A percentile compares a stretch with the other conserved stretches of the same genome.
These are phyloP conservation scores for Tulasnella sp. DNA, from an alignment of 768 basidiomycete genomes.

Conservation along the genomic window DNA sequence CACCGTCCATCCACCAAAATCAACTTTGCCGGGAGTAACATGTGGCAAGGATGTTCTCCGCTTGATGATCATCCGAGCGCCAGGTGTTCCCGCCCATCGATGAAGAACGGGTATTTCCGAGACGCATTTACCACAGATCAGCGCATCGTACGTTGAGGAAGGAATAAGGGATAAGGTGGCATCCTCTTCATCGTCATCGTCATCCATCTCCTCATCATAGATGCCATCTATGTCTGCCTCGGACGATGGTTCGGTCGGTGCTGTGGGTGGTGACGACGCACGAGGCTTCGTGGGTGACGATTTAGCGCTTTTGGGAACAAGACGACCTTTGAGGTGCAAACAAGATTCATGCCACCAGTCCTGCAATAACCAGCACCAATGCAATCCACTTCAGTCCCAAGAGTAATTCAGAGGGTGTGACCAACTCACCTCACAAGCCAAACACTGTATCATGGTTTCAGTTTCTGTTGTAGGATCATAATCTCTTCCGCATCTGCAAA, in stretches of 20 bases:
- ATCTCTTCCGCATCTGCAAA: conserved; percentile 59
- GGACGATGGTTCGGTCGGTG: conserved; percentile 10
- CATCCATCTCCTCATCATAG: conserved; percentile 30
- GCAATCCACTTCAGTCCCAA: conserved; percentile 5
- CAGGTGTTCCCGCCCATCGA: conserved; percentile 54
- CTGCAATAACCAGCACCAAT: conserved; percentile 28
- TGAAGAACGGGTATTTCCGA: conserved; percentile 37
- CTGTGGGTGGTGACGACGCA: conserved; percentile 1
- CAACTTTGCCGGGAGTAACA: conserved; percentile 24
- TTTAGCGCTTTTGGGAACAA: conserved; percentile 4
- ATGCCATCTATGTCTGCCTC: conserved; percentile 12
- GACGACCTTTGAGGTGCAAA: conserved; percentile 56
- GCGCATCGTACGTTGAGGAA: conserved; percentile 57
- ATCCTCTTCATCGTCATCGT: conserved; percentile 45
- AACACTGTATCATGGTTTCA: conserved; percentile 84
- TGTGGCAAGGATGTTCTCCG: conserved; percentile 28
- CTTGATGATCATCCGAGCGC: conserved; percentile 54
- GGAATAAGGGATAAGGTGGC: conserved; percentile 54
- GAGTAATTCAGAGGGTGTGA: background rate
- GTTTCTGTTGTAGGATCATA: conserved; percentile 62
- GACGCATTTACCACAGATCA: conserved; percentile 65
- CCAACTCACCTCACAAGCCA: conserved; percentile 59
- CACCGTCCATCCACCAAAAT: conserved; percentile 17
- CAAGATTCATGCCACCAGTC: conserved; percentile 92
- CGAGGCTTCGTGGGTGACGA: conserved; percentile 6